Evolutionary conservation across 2,329 filamentous ascomycete species (phyloP), one percentile per base, ranked within the genome.

Genomic region (Cladophialophora immunda): DNA sequence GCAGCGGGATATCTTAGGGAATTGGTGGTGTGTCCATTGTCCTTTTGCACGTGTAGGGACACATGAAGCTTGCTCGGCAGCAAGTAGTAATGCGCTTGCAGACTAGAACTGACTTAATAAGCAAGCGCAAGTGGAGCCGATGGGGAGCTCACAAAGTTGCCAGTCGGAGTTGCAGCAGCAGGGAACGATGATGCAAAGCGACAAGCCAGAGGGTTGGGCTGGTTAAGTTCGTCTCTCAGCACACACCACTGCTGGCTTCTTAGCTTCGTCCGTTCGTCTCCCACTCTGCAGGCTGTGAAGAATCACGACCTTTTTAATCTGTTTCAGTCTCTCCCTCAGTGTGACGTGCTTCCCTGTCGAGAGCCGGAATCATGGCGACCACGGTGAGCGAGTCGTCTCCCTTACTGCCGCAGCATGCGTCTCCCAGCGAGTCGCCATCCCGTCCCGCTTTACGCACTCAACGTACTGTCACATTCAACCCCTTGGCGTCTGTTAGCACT

Each of bases 381-480:
- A 72, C 76, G 58, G 74, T 75, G 70, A 69, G 68, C 50, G 81
- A 82, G 74, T 75, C 76, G 55, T 76, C 81, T 30, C 80, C 81
- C 25, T 75, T 83, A 47, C 76, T 83, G 58, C 77, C 78, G 45
- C 75, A 76, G 61, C 75, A 79, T 62, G 76, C 50, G 67, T 70
- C 47, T 63, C 74, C 52, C 60, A 67, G 66, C 71, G 77, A 32
- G 3, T 68, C 65, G 17, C 67, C 68, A 32, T 64, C 69, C 5
- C 64, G 66, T 65, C 76, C 76, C 73, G 71, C 75, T 60, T 75
- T 70, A 70, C 78, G 78, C 66, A 73, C 76, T 38, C 73, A 77
- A 64, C 77, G 81, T 59, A 82, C 81, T 41, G 82, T 84, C 57
- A 81, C 81, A 32, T 84, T 84, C 74, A 83, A 81, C 64, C 81